Conservation (phyloP, 2,329 filamentous ascomycete species). For the Trichoderma sp. region DNA sequence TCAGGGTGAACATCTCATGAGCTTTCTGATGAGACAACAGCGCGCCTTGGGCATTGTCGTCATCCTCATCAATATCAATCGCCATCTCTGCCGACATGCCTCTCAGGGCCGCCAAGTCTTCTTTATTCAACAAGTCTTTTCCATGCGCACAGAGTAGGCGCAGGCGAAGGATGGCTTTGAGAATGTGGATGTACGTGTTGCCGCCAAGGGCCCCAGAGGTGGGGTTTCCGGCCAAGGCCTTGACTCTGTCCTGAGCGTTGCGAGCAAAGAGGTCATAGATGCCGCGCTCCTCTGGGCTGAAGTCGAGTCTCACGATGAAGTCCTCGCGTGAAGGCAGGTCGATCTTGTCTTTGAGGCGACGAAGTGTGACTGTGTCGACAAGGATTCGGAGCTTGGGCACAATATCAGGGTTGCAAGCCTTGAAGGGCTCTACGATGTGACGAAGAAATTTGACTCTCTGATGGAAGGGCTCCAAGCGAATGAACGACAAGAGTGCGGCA, state of each 20-base stretch:
- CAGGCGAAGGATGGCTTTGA: slow-evolving; percentile 87
- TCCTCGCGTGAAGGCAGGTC: slow-evolving; percentile 76
- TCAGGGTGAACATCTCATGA: slow-evolving; percentile 81
- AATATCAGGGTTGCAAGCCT: slow-evolving; percentile 79
- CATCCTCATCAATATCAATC: slow-evolving; percentile 85
- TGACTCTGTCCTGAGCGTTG: slow-evolving; percentile 78
- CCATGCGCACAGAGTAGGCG: slow-evolving; percentile 92
- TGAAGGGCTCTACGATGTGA: slow-evolving; percentile 83
- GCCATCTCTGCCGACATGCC: slow-evolving; percentile 82
- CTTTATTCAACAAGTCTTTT: slow-evolving; percentile 82
- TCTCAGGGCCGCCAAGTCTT: slow-evolving; percentile 78
- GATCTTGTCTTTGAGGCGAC: slow-evolving; percentile 89
- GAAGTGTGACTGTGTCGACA: slow-evolving; percentile 91
- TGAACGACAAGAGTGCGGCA: slow-evolving; percentile 81
- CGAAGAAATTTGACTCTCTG: slow-evolving; percentile 74
- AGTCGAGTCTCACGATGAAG: slow-evolving; percentile 71
- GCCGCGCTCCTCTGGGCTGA: slow-evolving; percentile 71
- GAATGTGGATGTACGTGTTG: slow-evolving; percentile 88
- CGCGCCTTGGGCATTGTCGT: slow-evolving; percentile 62
- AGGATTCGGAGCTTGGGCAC: slow-evolving; percentile 83
- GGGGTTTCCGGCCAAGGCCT: slow-evolving; percentile 64
- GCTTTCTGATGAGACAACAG: slow-evolving; percentile 70
- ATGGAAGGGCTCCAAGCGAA: slow-evolving; percentile 83
- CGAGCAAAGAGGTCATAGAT: slow-evolving; percentile 85
- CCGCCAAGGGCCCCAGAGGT: slow-evolving; percentile 72